Evolutionary conservation across 2,329 filamentous ascomycete genomes (phyloP).

Genomic region (Cordyceps cateniannulata): DNA sequence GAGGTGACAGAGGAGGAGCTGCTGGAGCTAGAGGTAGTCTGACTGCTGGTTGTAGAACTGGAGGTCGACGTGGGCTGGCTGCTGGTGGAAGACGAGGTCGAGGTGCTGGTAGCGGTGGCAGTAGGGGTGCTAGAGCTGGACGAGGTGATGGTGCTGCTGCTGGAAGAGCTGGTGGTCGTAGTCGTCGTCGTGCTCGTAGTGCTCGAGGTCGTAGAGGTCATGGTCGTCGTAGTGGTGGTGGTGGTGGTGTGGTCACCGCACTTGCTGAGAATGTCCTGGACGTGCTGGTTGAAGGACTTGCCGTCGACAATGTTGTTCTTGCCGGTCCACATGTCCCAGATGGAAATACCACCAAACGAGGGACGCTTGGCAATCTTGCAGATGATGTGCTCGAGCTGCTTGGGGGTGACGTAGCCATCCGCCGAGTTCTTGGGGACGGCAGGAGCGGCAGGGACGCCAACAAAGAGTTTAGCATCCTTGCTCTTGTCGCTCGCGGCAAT

Average conservation of each 20-base stretch:
- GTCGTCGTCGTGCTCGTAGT: slow-evolving; percentile 2
- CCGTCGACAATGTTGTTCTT: slow-evolving; percentile 24
- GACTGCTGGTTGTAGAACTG: background rate
- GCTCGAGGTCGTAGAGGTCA: slow-evolving; percentile 12
- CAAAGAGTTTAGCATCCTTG: slow-evolving; percentile 37
- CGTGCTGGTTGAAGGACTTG: slow-evolving; percentile 31
- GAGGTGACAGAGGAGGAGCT: background rate
- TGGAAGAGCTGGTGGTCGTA: slow-evolving; percentile 4
- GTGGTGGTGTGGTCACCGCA: slow-evolving; percentile 25
- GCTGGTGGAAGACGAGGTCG: background rate
- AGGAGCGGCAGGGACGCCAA: slow-evolving; percentile 34
- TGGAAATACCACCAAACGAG: slow-evolving; percentile 39
- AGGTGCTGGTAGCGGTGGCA: background rate
- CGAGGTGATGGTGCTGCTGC: slow-evolving; percentile 13
- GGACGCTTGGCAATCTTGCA: slow-evolving; percentile 29
- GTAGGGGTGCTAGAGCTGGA: slow-evolving; percentile 2
- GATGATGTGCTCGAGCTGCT: slow-evolving; percentile 30
- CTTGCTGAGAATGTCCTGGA: slow-evolving; percentile 30
- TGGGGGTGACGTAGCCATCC: slow-evolving; percentile 29
- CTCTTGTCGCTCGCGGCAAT: slow-evolving; percentile 28
- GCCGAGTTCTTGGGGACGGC: slow-evolving; percentile 10
- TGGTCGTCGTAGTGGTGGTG: slow-evolving; percentile 14
- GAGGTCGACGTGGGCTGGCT: background rate
- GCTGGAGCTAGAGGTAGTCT: background rate
- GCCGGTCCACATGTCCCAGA: slow-evolving; percentile 38